Percentiles rank a stretch among this genome's conserved stretches.
Conservation (phyloP, 805 yeast species). For the Saturnispora sekii region DNA sequence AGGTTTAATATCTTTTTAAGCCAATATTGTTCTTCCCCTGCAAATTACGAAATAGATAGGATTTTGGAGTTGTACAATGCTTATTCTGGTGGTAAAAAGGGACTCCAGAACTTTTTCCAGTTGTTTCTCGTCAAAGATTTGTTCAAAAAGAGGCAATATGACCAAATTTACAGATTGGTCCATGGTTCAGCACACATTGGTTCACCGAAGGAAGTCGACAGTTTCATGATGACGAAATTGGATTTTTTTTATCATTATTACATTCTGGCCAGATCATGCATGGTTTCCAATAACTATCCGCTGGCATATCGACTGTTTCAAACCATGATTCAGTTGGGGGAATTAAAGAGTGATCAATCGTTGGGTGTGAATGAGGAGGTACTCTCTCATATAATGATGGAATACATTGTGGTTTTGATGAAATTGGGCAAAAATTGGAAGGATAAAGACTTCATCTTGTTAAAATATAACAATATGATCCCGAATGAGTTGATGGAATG, state of each 20-base stretch:
- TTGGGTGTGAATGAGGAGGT: background rate
- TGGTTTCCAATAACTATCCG: slow-evolving; percentile 10
- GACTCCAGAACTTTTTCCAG: slow-evolving; percentile 9
- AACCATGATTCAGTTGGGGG: slow-evolving; percentile 13
- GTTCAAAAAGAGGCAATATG: slow-evolving; percentile 4
- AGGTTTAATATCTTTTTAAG: slow-evolving; percentile 7
- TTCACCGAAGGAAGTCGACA: slow-evolving; percentile 12
- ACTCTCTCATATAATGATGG: slow-evolving; percentile 10
- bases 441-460: slow-evolving; percentile 2
- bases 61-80: slow-evolving; percentile 2
- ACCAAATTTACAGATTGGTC: slow-evolving; percentile 4
- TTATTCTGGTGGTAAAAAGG: background rate
- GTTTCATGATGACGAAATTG: slow-evolving; percentile 5
- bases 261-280: slow-evolving; percentile 14
- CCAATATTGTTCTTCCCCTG: slow-evolving; percentile 1
- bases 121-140: slow-evolving; percentile 6
- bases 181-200: background rate
- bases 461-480: background rate
- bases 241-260: slow-evolving; percentile 15
- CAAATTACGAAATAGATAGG: slow-evolving; percentile 1
- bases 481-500: background rate
- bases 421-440: slow-evolving; percentile 3
- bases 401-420: slow-evolving; percentile 14
- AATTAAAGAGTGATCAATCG: slow-evolving; percentile 3
- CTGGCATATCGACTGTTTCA: slow-evolving; percentile 16